These are phyloP conservation scores for Kwoniella sp. DNA, from an alignment of 768 basidiomycete genomes.

Conservation along the genomic window DNA sequence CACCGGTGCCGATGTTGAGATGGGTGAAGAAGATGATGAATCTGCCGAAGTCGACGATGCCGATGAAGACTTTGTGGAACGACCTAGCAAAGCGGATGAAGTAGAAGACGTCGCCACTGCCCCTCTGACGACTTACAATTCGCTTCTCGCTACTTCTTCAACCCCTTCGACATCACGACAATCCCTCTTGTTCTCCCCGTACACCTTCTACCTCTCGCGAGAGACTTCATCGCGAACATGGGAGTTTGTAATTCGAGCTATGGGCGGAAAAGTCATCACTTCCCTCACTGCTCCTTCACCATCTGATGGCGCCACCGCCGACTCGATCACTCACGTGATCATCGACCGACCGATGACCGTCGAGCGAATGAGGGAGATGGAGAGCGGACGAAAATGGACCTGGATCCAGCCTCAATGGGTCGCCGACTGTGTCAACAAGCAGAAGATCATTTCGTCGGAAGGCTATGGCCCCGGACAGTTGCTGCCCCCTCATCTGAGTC, in stretches of 20 bases:
- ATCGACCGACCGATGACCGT: conserved; percentile 76
- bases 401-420: conserved; percentile 98
- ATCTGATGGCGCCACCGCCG: conserved; percentile 65
- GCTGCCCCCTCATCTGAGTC: conserved; percentile 92
- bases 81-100: conserved; percentile 52
- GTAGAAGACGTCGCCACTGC: conserved; percentile 58
- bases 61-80: conserved; percentile 56
- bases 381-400: conserved; percentile 70
- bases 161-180: conserved; percentile 55
- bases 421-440: conserved; percentile 89
- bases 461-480: conserved; percentile 80
- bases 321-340: conserved; percentile 91
- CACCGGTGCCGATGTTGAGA: conserved; percentile 45
- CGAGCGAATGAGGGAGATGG: conserved; percentile 62
- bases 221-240: conserved; percentile 89
- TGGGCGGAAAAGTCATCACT: conserved; percentile 86
- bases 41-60: conserved; percentile 41
- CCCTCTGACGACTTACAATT: conserved; percentile 62
- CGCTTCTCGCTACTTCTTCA: conserved; percentile 52
- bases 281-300: conserved; percentile 61
- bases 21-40: conserved; percentile 34
- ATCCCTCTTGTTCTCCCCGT: conserved; percentile 70
- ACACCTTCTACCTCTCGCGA: conserved; percentile 89
- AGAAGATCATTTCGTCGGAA: conserved; percentile 80
- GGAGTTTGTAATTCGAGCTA: conserved; percentile 89